Evolutionary conservation across 176 grass and related monocot genomes (phyloP).

Genomic region (Microstegium vimineum): DNA sequence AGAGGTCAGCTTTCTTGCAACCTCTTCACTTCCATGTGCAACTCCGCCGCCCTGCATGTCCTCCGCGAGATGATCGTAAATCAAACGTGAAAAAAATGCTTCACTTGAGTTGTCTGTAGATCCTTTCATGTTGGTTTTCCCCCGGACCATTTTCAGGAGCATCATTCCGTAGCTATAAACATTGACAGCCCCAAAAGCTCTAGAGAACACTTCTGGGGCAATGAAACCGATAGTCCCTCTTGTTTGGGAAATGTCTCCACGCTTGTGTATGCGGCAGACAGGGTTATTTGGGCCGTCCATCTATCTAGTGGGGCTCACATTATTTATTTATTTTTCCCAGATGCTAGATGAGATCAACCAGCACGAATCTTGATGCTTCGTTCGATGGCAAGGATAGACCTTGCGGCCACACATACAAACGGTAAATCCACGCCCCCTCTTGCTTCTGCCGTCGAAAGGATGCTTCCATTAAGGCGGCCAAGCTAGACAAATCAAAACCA

Average conservation of each 20-base stretch:
- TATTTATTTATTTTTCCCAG: too few relatives aligned
- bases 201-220: conserved; percentile 60
- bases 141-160: conserved; percentile 54
- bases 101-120: conserved; percentile 3
- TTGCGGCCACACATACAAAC: too few relatives aligned
- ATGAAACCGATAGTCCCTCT: conserved; percentile 60
- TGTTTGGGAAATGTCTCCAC: too few relatives aligned
- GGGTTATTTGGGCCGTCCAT: too few relatives aligned
- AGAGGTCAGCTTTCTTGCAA: conserved; percentile 32
- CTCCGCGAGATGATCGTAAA: conserved; percentile 35
- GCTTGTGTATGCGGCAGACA: too few relatives aligned
- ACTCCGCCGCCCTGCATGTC: not conserved
- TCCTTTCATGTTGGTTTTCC: conserved; percentile 12
- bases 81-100: conserved; percentile 29
- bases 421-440: too few relatives aligned
- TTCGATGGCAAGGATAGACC: too few relatives aligned
- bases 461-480: conserved; percentile 27
- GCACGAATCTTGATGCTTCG: too few relatives aligned
- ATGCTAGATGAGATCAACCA: too few relatives aligned
- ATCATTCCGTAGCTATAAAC: conserved; percentile 65
- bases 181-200: conserved; percentile 37
- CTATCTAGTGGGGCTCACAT: too few relatives aligned
- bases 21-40: not conserved
- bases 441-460: conserved; percentile 42
- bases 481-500: not conserved